Base-by-base conservation (phyloP, 2,329 filamentous ascomycete genomes). In the Fusarium dimerum region DNA sequence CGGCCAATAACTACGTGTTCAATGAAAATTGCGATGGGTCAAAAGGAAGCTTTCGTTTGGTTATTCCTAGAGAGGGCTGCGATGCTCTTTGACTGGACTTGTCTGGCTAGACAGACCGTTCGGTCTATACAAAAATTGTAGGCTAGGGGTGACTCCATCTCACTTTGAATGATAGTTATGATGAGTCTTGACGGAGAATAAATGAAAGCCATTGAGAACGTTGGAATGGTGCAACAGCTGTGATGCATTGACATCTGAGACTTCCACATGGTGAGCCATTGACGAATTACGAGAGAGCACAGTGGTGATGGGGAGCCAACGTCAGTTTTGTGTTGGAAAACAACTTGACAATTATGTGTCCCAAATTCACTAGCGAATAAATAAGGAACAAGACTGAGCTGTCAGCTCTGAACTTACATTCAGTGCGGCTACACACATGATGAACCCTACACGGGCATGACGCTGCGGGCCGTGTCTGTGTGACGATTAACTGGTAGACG, bases 351-450 rank as follows among this genome's bases (percentile, higher is more conserved):
- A 10, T 36, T 36, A 36, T 9, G 13, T 15, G 13, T 15, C 13
- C 32, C 32, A 12, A 36, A 5, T 3, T 15, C 32, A 36, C 3
- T 36, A 12, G 3, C 11, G 10, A 36, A 36, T 5, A 36, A 4
- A 36, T 9, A 36, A 9, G 32, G 32, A 36, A 12, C 32, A 36
- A 36, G 32, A 60, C 51, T 40, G 36, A 48, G 38, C 45, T 56
- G 48, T 51, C 52, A 51, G 41, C 26, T 34, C 15, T 56, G 34
- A 38, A 36, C 40, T 30, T 40, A 32, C 47, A 44, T 40, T 45
- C 44, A 36, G 32, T 36, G 45, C 51, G 48, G 52, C 36, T 48
- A 44, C 15, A 46, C 15, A 40, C 46, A 59, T 52, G 38, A 36
- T 3, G 29, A 46, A 32, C 45, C 48, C 16, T 29, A 26, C 26